Conservation (phyloP, 768 basidiomycete species). For the Leccinum truebloodii region DNA sequence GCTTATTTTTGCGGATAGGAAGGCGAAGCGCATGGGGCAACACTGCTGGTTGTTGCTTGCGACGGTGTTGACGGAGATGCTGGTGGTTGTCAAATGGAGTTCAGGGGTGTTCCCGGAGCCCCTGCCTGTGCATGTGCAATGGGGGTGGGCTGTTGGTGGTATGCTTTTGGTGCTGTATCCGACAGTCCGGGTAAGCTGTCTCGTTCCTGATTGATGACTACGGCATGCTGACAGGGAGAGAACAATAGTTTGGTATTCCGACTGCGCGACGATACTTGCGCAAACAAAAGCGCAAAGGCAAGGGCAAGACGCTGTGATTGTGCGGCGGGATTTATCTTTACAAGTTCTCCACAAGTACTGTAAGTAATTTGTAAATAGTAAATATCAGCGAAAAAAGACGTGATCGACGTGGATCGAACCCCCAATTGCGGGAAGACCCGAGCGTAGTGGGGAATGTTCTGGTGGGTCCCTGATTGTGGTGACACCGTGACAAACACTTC, state of each 20-base stretch:
- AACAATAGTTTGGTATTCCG: conserved; percentile 64
- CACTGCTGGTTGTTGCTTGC: conserved; percentile 86
- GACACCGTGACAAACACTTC: conserved; percentile 14
- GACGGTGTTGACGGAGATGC: conserved; percentile 79
- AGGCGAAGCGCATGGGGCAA: conserved; percentile 86
- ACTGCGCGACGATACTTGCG: conserved; percentile 52
- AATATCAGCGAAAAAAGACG: neutral
- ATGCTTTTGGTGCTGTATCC: conserved; percentile 71
- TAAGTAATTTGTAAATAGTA: no score
- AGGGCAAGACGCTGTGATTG: conserved; percentile 34
- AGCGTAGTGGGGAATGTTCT: conserved; percentile 30
- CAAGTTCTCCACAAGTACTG: no score
- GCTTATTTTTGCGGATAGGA: conserved; percentile 43
- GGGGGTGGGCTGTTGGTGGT: conserved; percentile 65
- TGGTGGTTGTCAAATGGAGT: conserved; percentile 84
- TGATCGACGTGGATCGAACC: conserved; percentile 16
- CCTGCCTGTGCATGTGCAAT: conserved; percentile 60
- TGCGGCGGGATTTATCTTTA: neutral
- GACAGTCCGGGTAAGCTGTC: conserved; percentile 53
- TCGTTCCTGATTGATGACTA: neutral
- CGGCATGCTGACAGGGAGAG: conserved; percentile 11
- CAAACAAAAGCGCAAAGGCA: conserved; percentile 33
- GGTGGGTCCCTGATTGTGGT: conserved; percentile 28
- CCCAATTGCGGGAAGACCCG: neutral
- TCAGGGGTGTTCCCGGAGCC: conserved; percentile 67